Base-by-base conservation (phyloP, 176 grass and related monocot genomes). In the Saccharum spontaneum region DNA sequence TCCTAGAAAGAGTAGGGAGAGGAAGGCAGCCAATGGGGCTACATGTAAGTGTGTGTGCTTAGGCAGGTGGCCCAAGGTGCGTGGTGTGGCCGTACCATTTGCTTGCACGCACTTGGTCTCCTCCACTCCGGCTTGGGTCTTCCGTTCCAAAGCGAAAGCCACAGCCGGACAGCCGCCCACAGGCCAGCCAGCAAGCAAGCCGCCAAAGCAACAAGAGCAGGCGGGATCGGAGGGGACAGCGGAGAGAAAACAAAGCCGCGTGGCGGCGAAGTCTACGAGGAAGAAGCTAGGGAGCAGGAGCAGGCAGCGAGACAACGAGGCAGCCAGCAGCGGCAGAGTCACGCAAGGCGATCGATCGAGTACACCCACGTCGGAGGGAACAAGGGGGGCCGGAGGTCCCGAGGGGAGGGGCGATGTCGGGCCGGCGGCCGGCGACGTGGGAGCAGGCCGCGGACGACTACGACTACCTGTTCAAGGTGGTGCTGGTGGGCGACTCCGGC, bases 381-480 rank as follows among this genome's bases (percentile, higher is more conserved):
- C 33, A 34, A 2, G 14, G 14, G 14, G 4, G 9, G 9, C 0
- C 0, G 14, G 46, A 8, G 39, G 39, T 10, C 41, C 2, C 8
- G 15, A 4, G 49, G 4, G 16, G 49, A 8, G 17, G 4, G 5
- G 50, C 50, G 17, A 57, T 57, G 54, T 57, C 54, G 6, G 54
- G 54, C 18, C 54, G 54, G 18, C 54, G 54, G n/a, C n/a, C 77
- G 81, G 81, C 87, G 88, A 46, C 92, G 66, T 85, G 87, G 81
- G 90, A 87, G 90, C 84, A 91, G 67, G 84, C 85, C 75, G 90
- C 80, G 2, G 92, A 97, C 67, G 94, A 97, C 65, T 97, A 97
- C 87, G 91, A 97, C 84, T 94, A 97, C 83, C 94, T 97, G 49
- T 91, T 97, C 84, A 97, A 97, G 91, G 73, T 97, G 46, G 94